Percentiles rank a stretch among this genome's conserved stretches.
These are phyloP conservation scores for Neurospora cerealis DNA, from an alignment of 495 filamentous ascomycete species.

Conservation along the genomic window DNA sequence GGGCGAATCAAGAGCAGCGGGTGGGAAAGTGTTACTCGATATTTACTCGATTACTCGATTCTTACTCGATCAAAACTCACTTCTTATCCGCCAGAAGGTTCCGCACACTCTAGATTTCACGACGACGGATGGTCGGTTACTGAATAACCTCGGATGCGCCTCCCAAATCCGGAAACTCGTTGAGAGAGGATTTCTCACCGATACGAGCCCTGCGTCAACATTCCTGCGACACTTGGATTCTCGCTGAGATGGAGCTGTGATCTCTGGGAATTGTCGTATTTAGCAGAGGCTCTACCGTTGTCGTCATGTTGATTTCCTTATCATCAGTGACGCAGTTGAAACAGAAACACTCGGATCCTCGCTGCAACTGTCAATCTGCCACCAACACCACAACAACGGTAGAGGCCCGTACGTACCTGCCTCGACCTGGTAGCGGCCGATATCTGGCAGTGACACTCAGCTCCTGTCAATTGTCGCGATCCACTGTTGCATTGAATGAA, in stretches of 20 bases:
- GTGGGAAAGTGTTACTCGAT: not conserved
- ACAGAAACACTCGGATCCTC: not conserved
- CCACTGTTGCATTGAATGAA: not conserved
- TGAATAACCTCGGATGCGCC: not conserved
- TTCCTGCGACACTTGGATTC: not conserved
- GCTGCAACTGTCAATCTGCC: not conserved
- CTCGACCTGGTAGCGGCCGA: slow-evolving; percentile 7
- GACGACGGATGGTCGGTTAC: not conserved
- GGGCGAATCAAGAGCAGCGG: not conserved
- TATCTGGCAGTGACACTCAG: slow-evolving; percentile 3
- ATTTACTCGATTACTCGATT: slow-evolving; percentile 20
- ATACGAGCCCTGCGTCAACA: not conserved
- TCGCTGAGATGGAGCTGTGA: not conserved
- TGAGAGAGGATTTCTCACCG: not conserved
- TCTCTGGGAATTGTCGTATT: not conserved
- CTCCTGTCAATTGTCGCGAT: not conserved
- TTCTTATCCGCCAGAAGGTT: not conserved
- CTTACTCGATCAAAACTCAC: slow-evolving; percentile 30
- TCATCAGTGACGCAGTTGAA: not conserved
- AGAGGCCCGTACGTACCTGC: not conserved
- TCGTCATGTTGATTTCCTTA: not conserved
- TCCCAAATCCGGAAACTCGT: not conserved
- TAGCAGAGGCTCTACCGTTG: not conserved
- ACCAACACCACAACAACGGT: slow-evolving; percentile 10
- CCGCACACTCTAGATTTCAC: not conserved